Percentiles rank a stretch among this genome's conserved stretches.
phyloP scores from a whole-genome alignment of 2,329 filamentous ascomycete species.

The Fusarium sp. region DNA sequence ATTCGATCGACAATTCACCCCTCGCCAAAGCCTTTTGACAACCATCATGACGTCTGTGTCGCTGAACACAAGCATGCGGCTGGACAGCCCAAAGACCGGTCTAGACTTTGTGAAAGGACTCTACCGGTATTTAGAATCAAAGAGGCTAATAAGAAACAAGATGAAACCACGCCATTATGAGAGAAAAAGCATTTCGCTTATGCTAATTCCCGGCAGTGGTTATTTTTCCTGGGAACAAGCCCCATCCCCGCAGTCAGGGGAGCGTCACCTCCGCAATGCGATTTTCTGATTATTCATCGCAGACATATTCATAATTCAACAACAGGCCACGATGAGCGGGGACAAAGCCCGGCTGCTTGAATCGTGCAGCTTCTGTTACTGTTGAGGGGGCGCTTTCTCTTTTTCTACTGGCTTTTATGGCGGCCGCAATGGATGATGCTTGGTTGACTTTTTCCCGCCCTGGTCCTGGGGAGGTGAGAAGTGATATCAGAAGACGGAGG shows the following conservation, averaged over 20 bases:
- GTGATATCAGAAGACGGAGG: slow-evolving; percentile 1
- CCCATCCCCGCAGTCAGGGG: neutral
- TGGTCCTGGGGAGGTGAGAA: slow-evolving; percentile 12
- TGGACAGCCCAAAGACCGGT: slow-evolving; percentile 23
- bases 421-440: slow-evolving; percentile 11
- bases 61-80: slow-evolving; percentile 15
- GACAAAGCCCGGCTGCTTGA: slow-evolving; percentile 15
- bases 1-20: slow-evolving; percentile 22
- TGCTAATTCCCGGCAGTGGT: slow-evolving; percentile 23
- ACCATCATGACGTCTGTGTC: slow-evolving; percentile 38
- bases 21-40: slow-evolving; percentile 23
- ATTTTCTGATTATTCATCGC: slow-evolving; percentile 53
- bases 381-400: neutral
- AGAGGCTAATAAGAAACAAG: neutral
- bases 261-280: slow-evolving; percentile 16
- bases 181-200: slow-evolving; percentile 1
- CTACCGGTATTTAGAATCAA: neutral
- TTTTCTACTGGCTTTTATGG: slow-evolving; percentile 9
- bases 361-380: slow-evolving; percentile 6
- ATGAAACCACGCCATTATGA: slow-evolving; percentile 25
- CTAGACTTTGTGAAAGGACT: slow-evolving; percentile 17
- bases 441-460: slow-evolving; percentile 21
- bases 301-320: slow-evolving; percentile 51
- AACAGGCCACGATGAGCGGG: slow-evolving; percentile 25
- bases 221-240: neutral